Evolutionary conservation across 768 basidiomycete species (phyloP).

Genomic region (Rhodosporidiobolus sp.): DNA sequence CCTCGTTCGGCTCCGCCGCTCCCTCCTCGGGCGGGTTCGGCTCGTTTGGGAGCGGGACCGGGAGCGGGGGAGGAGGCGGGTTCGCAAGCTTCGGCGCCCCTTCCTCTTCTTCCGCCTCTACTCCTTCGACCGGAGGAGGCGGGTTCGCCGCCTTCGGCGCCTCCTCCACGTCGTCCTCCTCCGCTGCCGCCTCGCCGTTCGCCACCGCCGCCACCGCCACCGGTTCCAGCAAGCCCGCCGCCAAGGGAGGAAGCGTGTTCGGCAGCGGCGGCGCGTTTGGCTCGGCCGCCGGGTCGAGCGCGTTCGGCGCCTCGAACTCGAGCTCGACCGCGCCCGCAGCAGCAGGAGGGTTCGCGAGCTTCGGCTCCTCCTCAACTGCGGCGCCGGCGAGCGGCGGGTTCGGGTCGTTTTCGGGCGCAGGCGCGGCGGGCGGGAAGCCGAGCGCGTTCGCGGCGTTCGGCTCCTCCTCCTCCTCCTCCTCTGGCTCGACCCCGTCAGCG

Average conservation of each 20-base stretch:
- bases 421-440: background rate
- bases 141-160: conserved; percentile 28
- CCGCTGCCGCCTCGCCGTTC: background rate
- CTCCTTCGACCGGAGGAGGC: background rate
- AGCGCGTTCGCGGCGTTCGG: conserved; percentile 7
- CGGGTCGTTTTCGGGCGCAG: conserved; percentile 19
- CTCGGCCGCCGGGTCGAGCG: background rate
- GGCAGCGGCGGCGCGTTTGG: conserved; percentile 5
- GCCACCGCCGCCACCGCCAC: background rate
- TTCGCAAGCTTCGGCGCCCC: conserved; percentile 22
- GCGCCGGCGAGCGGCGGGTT: background rate
- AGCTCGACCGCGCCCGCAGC: background rate
- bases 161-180: background rate
- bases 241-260: background rate
- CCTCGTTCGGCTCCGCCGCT: conserved; percentile 20
- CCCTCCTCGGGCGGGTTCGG: conserved; percentile 21
- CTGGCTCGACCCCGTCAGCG: background rate
- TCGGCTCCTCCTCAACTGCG: background rate
- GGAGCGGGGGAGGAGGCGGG: background rate
- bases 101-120: background rate
- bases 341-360: no score
- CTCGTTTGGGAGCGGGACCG: conserved; percentile 8
- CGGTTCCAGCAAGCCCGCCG: background rate
- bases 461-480: no score
- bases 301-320: background rate